Conservation (phyloP, 805 yeast species). For the Candida krabiensis region DNA sequence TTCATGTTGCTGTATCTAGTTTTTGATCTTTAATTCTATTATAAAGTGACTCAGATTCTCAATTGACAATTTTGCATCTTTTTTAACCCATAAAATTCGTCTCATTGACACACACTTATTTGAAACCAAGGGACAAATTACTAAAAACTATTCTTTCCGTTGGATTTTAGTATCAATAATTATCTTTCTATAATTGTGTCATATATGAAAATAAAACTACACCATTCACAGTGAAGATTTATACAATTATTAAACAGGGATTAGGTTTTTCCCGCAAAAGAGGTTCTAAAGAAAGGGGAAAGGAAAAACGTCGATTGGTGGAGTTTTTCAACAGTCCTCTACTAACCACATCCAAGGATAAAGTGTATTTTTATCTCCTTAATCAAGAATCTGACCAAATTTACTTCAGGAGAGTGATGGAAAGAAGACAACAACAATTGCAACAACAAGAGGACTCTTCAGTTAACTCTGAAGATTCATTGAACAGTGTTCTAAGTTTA, state of each 20-base stretch:
- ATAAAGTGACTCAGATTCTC: no score
- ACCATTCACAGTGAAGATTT: conserved; percentile 20
- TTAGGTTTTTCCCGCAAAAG: conserved; percentile 13
- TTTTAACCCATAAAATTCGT: no score
- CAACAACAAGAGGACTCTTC: conserved; percentile 4
- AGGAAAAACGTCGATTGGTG: conserved; percentile 6
- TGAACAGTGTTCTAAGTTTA: conserved; percentile 20
- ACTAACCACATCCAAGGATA: conserved; percentile 25
- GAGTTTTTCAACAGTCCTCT: conserved; percentile 14
- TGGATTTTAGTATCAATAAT: no score
- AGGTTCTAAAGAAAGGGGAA: background rate
- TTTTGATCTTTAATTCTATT: no score
- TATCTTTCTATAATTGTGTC: no score
- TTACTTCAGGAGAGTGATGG: conserved; percentile 16
- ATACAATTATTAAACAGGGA: conserved; percentile 10
- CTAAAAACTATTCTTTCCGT: no score
- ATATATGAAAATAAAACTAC: no score
- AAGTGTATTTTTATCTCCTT: conserved; percentile 27
- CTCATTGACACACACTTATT: no score
- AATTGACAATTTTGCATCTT: no score
- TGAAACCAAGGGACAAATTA: no score
- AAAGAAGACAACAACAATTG: conserved; percentile 8
- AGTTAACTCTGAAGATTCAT: conserved; percentile 18
- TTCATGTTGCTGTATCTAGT: no score
- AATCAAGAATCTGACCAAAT: conserved; percentile 18